Evolutionary conservation across 2,329 filamentous ascomycete species (phyloP), one percentile per base, ranked within the genome.

Genomic region (Dothideomycetes sp.): DNA sequence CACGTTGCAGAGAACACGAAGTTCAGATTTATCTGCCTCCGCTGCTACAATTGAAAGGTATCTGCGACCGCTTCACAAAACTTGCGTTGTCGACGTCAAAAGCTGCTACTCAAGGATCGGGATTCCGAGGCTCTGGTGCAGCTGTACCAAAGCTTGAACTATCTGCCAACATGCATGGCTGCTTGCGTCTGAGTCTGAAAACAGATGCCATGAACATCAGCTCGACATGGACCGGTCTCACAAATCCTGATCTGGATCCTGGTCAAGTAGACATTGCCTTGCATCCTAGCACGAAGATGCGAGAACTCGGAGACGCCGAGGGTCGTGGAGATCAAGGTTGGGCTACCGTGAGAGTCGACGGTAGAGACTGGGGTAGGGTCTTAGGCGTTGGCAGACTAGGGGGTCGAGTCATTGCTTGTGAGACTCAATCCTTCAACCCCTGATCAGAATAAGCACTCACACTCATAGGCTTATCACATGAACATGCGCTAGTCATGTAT

Each of bases 61-160:
- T 98, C 46, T 94, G 86, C 3, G 91, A 98, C 59, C 80, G 91
- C 38, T 96, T 96, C 63, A 96, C 87, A 31, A 89, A 84, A 54
- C 75, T 96, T 3, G 85, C 84, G 2, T 50, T 65, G 9, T 55
- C 62, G 3, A 52, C 48, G 12, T 63, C 74, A 36, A 43, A 49
- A 17, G 39, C 44, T 4, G 37, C 39, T 2, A 34, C 31, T 11
- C 14, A 36, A 14, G 47, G 49, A 3, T 32, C 34, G 5, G 57
- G 76, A 5, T 55, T 58, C 43, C 15, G 47, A 41, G 44, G 47
- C 42, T 41, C 49, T 40, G 40, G 48, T 14, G 52, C 47, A 11
- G 41, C 47, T 19, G 55, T 59, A 3, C 70, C 85, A 0, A 84
- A 87, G 52, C 68, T 98, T 3, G 86, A 94, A 57, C 65, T 96